Evolutionary conservation across 148 eudicot species (phyloP).

Genomic region (Rhododendron simsii): DNA sequence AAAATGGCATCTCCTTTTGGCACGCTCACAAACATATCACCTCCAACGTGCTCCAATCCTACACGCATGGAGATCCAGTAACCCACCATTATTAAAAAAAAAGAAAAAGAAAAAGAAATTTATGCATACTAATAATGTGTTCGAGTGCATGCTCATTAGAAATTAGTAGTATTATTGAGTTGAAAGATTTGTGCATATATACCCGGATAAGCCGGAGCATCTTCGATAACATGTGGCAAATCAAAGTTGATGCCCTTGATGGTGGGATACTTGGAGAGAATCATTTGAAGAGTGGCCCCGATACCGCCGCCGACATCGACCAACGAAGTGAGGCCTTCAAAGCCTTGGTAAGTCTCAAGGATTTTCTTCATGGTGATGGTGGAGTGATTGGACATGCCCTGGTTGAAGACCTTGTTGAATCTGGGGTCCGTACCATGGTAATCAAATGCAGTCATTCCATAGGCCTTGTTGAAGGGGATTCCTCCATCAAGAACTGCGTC

Average conservation of each 20-base stretch:
- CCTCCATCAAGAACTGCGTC: slow-evolving; percentile 91
- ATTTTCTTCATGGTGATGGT: slow-evolving; percentile 77
- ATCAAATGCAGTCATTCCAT: slow-evolving; percentile 84
- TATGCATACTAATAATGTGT: no score
- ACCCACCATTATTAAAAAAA: background rate
- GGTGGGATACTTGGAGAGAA: slow-evolving; percentile 61
- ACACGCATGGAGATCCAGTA: background rate
- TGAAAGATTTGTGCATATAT: background rate
- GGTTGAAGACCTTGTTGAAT: slow-evolving; percentile 80
- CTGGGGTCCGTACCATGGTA: slow-evolving; percentile 78
- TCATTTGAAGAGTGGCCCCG: slow-evolving; percentile 70
- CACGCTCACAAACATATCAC: slow-evolving; percentile 86
- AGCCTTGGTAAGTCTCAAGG: slow-evolving; percentile 64
- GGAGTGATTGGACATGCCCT: slow-evolving; percentile 79
- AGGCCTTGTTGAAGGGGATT: slow-evolving; percentile 86
- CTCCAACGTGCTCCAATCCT: slow-evolving; percentile 89
- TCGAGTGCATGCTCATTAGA: background rate
- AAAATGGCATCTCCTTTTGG: slow-evolving; percentile 88
- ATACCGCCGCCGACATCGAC: slow-evolving; percentile 93
- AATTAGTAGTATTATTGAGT: background rate
- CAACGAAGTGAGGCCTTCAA: slow-evolving; percentile 47
- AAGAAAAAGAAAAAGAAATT: no score
- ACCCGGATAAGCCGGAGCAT: slow-evolving; percentile 74
- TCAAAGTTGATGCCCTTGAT: slow-evolving; percentile 87
- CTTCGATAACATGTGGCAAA: slow-evolving; percentile 73